These are phyloP conservation scores for Aspergillus sp. DNA, from an alignment of 2,329 filamentous ascomycete genomes.

Conservation along the genomic window DNA sequence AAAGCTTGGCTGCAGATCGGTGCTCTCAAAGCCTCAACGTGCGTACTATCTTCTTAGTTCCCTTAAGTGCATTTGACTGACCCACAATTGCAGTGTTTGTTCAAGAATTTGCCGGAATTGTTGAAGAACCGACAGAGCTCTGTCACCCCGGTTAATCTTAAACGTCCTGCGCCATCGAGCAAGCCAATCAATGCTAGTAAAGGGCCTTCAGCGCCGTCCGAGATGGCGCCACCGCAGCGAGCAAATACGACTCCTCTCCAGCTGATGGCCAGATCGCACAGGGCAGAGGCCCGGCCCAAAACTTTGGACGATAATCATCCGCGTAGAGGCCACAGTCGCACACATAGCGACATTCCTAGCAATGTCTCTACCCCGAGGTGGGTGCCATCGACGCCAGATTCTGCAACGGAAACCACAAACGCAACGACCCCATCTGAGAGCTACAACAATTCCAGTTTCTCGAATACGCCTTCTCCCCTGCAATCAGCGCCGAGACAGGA, in stretches of 20 bases:
- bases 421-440: slow-evolving; percentile 22
- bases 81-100: slow-evolving; percentile 53
- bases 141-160: slow-evolving; percentile 40
- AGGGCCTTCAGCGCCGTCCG: slow-evolving; percentile 11
- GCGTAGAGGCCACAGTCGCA: not conserved
- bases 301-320: slow-evolving; percentile 24
- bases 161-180: slow-evolving; percentile 35
- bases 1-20: slow-evolving; percentile 80
- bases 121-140: slow-evolving; percentile 50
- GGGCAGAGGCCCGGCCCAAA: slow-evolving; percentile 18
- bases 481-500: slow-evolving; percentile 12
- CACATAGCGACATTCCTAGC: not conserved
- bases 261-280: slow-evolving; percentile 17
- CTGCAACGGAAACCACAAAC: slow-evolving; percentile 17
- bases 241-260: slow-evolving; percentile 36
- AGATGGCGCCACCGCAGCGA: slow-evolving; percentile 22
- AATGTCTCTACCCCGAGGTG: slow-evolving; percentile 14
- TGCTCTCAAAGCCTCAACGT: slow-evolving; percentile 65
- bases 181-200: slow-evolving; percentile 2
- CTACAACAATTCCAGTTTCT: not conserved
- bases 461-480: slow-evolving; percentile 3
- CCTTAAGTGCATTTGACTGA: slow-evolving; percentile 2
- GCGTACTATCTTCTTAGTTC: not conserved
- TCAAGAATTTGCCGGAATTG: slow-evolving; percentile 70
- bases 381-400: slow-evolving; percentile 19